Conservation (phyloP, 768 basidiomycete genomes). For the Tylopilus felleus region DNA sequence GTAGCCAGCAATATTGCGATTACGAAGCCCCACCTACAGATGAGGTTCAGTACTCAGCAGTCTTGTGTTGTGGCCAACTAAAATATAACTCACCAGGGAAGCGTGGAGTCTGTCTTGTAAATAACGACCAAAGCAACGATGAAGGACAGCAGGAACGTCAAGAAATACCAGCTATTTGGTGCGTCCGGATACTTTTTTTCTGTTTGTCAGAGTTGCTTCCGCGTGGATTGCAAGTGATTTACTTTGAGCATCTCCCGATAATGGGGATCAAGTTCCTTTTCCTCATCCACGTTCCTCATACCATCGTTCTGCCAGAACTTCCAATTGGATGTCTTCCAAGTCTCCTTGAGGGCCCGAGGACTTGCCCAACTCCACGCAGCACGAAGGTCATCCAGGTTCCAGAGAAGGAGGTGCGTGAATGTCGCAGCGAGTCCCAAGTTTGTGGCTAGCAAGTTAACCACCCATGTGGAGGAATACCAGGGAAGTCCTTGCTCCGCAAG, state of each 20-base stretch:
- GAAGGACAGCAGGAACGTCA: slow-evolving; percentile 28
- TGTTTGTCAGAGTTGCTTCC: neutral
- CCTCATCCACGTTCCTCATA: slow-evolving; percentile 30
- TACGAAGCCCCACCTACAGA: slow-evolving; percentile 43
- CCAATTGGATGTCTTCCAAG: slow-evolving; percentile 30
- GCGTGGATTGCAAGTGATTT: slow-evolving; percentile 20
- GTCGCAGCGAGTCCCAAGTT: slow-evolving; percentile 42
- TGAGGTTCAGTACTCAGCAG: neutral
- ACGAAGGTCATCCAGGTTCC: slow-evolving; percentile 50
- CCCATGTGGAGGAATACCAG: slow-evolving; percentile 28
- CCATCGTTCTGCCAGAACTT: slow-evolving; percentile 35
- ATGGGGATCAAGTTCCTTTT: slow-evolving; percentile 49
- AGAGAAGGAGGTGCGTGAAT: slow-evolving; percentile 48
- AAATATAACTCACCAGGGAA: slow-evolving; percentile 43
- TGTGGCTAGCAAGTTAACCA: slow-evolving; percentile 17
- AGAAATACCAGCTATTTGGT: slow-evolving; percentile 35
- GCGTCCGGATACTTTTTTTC: slow-evolving; percentile 33
- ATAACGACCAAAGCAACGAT: slow-evolving; percentile 52
- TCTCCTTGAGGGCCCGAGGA: slow-evolving; percentile 25
- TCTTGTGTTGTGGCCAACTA: neutral
- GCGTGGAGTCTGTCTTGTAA: slow-evolving; percentile 50
- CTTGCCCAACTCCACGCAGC: slow-evolving; percentile 45
- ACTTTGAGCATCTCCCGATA: slow-evolving; percentile 47
- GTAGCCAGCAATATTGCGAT: slow-evolving; percentile 49
- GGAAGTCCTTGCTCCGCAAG: slow-evolving; percentile 28